Evolutionary conservation across 2,329 filamentous ascomycete species (phyloP), one percentile per base, ranked within the genome.

Genomic region (Neonectria hederae): DNA sequence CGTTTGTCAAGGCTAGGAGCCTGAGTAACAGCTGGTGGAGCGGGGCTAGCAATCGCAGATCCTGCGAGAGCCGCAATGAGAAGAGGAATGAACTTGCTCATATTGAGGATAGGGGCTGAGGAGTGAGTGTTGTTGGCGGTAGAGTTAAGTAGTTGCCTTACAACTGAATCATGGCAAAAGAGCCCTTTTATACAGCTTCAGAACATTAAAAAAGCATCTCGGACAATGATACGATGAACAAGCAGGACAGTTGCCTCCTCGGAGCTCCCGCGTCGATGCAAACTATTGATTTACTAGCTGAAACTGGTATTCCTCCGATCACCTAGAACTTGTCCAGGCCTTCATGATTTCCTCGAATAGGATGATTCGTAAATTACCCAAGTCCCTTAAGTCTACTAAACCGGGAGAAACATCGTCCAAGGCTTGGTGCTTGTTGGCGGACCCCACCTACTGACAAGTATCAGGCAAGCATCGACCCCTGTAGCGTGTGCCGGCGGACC

Each of bases 1-100:
- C 70, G 67, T 59, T 72, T 72, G 35, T 65, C 56, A 0, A 72
- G 51, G 1, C 69, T 60, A 1, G 63, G 57, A 17, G 66, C 59
- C 13, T 65, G 54, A 9, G 54, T 62, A 2, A 43, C n/a, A 2
- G 22, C n/a, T 4, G 68, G 69, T 26, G 62, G 57, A 21, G 51
- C 52, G 9, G 54, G 54, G 28, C 13, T 26, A 17, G 28, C 57
- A 30, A 42, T 9, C 2, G 42, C 58, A 5, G 45, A 54, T 28
- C 54, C 45, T 22, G 59, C 59, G 17, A 62, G 22, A 32, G 59
- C 54, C 13, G 48, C 28, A n/a, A 51, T n/a, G 26, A 51, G 28
- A 32, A 51, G 48, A 14, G 48, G 26, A 6, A 51, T 11, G n/a
- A 51, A 13, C 48, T 51, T 51, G n/a, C 28, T 22, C 48, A 51